Conservation (phyloP, 305 asterid genomes). For the Solanum hybrid region DNA sequence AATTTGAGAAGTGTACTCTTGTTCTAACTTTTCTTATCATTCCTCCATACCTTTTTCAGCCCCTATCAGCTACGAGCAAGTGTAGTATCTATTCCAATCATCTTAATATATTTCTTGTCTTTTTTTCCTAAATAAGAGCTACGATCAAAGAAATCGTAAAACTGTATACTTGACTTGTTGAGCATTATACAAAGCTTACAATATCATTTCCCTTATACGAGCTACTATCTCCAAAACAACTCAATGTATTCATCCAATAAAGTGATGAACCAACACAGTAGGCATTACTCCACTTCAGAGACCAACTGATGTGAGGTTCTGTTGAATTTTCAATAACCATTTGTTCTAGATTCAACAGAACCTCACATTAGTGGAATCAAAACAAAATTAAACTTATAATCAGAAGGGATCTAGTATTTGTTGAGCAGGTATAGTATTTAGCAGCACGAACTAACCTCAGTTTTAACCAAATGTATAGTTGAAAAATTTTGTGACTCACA, state of each 20-base stretch:
- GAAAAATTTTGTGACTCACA: background rate
- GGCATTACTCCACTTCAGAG: background rate
- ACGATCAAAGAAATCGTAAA: background rate
- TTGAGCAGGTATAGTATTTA: background rate
- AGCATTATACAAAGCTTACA: background rate
- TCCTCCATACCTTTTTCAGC: background rate
- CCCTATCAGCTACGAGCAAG: background rate
- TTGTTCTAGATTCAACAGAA: background rate
- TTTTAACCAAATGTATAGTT: background rate
- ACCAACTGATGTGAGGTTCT: background rate
- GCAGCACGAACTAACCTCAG: background rate
- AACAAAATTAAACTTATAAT: background rate
- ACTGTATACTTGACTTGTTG: background rate
- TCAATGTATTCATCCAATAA: background rate
- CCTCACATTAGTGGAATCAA: background rate
- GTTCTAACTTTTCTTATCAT: background rate
- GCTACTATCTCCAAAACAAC: background rate
- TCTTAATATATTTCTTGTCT: background rate
- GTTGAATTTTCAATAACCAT: background rate
- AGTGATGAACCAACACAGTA: background rate
- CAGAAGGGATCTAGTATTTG: background rate
- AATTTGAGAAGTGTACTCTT: background rate
- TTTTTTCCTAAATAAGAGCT: background rate
- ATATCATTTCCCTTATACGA: background rate
- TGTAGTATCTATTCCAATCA: background rate